Evolutionary conservation across 2,329 filamentous ascomycete genomes (phyloP), one percentile per base, ranked within the genome.

Genomic region (Phaeosphaeria sp.): DNA sequence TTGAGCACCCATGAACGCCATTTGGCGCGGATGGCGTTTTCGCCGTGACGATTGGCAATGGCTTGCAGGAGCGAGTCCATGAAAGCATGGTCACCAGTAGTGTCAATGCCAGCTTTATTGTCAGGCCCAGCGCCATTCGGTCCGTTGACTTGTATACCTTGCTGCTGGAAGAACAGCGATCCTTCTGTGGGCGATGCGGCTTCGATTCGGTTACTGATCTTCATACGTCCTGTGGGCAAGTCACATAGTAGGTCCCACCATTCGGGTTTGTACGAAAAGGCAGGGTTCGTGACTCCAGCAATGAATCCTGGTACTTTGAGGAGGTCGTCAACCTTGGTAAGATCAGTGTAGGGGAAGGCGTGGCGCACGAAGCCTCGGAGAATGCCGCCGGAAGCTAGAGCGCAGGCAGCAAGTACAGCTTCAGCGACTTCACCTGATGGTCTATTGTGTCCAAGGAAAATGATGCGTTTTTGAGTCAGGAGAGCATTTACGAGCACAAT

Each of bases 171-270:
- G 75, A 90, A 96, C 2, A 89, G 75, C 10, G 95, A 83, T 0
- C 94, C 94, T 68, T 99, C 95, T 0, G 93, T 97, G 3, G 90
- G 78, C 1, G 89, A 87, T 0, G 93, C 90, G 21, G 86, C 79
- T 62, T 98, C 94, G 64, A 98, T 93, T 68, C 89, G 89, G 74
- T 86, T 92, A 71, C 92, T 96, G 71, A 99, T 98, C 78, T 95
- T 96, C 83, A 99, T 93, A 44, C 93, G 89, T 10, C 95, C 95
- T 1, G 89, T 94, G 0, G 93, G 90, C 43, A 99, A 82, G 77
- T 99, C 95, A 77, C 95, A 99, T 13, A 99, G 84, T 10, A 99
- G 80, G 77, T 99, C 95, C 95, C 95, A 99, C 95, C 95, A 99
- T 74, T 97, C 93, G 0, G 91, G 91, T 71, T 98, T 94, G 71